A percentile compares a stretch with the other conserved stretches of the same genome.
Conservation (phyloP, 805 yeast species). For the Ogataea degrootiae region DNA sequence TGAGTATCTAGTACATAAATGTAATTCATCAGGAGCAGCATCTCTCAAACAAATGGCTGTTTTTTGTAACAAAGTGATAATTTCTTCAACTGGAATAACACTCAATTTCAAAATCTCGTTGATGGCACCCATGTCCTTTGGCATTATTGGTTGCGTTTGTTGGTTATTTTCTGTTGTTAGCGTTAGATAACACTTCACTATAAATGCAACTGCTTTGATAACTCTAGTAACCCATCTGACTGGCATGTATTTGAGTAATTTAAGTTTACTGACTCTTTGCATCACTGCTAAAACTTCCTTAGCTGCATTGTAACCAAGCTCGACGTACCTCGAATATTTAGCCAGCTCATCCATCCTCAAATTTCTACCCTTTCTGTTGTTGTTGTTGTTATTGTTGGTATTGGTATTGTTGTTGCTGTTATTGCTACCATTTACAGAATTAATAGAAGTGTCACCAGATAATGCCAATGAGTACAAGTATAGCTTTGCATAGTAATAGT, state of each 20-base stretch:
- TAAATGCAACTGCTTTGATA: slow-evolving; percentile 83
- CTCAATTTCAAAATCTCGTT: slow-evolving; percentile 43
- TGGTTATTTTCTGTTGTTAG: slow-evolving; percentile 34
- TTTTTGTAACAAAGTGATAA: slow-evolving; percentile 58
- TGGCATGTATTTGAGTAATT: slow-evolving; percentile 72
- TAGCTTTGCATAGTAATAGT: slow-evolving; percentile 77
- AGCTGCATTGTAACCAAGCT: slow-evolving; percentile 79
- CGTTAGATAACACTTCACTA: slow-evolving; percentile 78
- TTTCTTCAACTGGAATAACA: slow-evolving; percentile 66
- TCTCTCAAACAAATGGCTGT: slow-evolving; percentile 73
- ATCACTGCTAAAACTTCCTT: slow-evolving; percentile 71
- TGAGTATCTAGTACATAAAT: slow-evolving; percentile 74
- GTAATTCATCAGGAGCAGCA: slow-evolving; percentile 86
- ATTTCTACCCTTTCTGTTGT: slow-evolving; percentile 23
- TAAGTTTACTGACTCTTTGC: slow-evolving; percentile 59
- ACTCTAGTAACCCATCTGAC: slow-evolving; percentile 88
- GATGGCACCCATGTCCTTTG: slow-evolving; percentile 7
- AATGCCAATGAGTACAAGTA: slow-evolving; percentile 83
- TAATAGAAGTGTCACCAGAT: slow-evolving; percentile 38
- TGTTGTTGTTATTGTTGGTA: slow-evolving; percentile 8
- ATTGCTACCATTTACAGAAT: slow-evolving; percentile 23
- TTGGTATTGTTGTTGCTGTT: slow-evolving; percentile 9
- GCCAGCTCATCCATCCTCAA: slow-evolving; percentile 66
- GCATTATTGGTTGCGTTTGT: neutral
- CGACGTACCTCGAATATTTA: slow-evolving; percentile 71